phyloP scores from a whole-genome alignment of 2,329 filamentous ascomycete species.

The Akanthomyces uredinophilus region DNA sequence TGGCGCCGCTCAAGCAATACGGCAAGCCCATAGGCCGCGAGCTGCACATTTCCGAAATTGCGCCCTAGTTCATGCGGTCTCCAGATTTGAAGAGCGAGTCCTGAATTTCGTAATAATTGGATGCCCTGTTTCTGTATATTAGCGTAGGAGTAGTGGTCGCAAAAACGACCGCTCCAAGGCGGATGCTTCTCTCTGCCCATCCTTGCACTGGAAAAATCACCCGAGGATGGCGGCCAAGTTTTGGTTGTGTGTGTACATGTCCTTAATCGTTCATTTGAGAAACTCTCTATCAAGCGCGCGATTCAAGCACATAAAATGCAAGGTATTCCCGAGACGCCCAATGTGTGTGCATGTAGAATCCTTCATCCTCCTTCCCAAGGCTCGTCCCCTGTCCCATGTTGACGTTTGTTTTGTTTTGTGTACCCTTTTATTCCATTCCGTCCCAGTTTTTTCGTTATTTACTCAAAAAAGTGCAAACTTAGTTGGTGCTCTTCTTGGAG shows the following conservation, averaged over 20 bases:
- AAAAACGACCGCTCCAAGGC: background rate
- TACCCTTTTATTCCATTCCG: constrained; percentile 10
- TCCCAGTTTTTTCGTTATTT: constrained; percentile 20
- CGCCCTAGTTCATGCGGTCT: background rate
- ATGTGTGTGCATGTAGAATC: constrained; percentile 36
- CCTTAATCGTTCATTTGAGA: constrained; percentile 21
- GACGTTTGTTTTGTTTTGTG: background rate
- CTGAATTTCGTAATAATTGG: background rate
- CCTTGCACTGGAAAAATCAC: background rate
- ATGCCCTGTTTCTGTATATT: constrained; percentile 1
- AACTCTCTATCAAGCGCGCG: constrained; percentile 32
- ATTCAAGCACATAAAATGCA: constrained; percentile 43
- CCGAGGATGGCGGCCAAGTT: background rate
- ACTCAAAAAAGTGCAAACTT: constrained; percentile 22
- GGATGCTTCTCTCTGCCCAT: background rate
- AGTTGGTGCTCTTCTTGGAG: constrained; percentile 44
- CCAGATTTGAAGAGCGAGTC: background rate
- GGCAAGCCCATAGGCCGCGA: background rate
- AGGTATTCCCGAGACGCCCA: constrained; percentile 52
- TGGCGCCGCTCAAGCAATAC: constrained; percentile 21
- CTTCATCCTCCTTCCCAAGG: constrained; percentile 24
- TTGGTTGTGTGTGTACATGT: constrained; percentile 9
- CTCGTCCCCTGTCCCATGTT: constrained; percentile 14
- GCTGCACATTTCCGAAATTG: constrained; percentile 3
- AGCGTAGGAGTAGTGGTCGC: background rate